phyloP scores from a whole-genome alignment of 306 rosid genomes.

The Pyrus betulifolia region DNA sequence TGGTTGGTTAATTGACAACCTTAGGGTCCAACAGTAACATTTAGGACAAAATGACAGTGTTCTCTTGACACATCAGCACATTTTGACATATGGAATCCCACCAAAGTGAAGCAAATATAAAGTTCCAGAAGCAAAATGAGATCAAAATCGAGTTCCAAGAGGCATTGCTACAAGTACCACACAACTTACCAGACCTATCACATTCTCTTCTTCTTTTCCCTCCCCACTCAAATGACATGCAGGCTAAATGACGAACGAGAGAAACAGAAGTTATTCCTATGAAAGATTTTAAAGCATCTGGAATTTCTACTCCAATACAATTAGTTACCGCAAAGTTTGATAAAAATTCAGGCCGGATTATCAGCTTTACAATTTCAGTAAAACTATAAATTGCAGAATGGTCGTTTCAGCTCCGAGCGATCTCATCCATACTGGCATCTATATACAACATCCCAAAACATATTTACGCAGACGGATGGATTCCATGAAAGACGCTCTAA shows the following conservation, averaged over 20 bases:
- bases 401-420: background rate
- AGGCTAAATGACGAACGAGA: background rate
- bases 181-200: background rate
- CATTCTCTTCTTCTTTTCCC: background rate
- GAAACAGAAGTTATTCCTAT: background rate
- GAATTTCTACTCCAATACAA: background rate
- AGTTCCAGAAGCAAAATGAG: too few species aligned
- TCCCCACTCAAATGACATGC: background rate
- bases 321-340: background rate
- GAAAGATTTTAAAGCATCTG: background rate
- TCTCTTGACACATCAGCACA: too few species aligned
- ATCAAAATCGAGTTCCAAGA: too few species aligned
- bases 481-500: conserved; percentile 2
- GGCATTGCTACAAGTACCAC: too few species aligned
- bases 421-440: conserved; percentile 20
- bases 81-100: too few species aligned
- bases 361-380: background rate
- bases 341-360: background rate
- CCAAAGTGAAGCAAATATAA: too few species aligned
- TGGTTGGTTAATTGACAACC: too few species aligned
- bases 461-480: conserved; percentile 20
- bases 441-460: conserved; percentile 35
- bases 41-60: too few species aligned
- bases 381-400: background rate
- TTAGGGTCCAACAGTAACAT: too few species aligned